These are phyloP conservation scores for Mycena vitilis DNA, from an alignment of 768 basidiomycete genomes.

Conservation along the genomic window DNA sequence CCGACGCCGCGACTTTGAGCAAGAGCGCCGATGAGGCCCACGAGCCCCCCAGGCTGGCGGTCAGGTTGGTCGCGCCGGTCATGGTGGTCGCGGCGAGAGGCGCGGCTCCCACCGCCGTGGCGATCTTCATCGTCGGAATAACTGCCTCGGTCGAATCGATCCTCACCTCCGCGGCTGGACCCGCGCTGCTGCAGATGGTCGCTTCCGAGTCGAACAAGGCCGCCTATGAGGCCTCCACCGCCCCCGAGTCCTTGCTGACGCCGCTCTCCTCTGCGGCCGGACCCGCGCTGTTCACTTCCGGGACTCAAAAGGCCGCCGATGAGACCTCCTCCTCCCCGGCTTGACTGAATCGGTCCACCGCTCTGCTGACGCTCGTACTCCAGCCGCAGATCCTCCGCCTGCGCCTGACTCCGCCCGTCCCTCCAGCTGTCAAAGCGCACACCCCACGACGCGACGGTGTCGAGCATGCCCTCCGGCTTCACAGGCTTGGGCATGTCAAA, in stretches of 20 bases:
- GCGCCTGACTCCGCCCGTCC: conserved; percentile 34
- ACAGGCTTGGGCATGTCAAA: conserved; percentile 38
- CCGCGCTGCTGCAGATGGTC: too few relatives aligned
- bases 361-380: conserved; percentile 27
- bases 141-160: too few relatives aligned
- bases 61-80: too few relatives aligned
- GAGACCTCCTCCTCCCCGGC: not conserved
- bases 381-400: conserved; percentile 34
- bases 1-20: too few relatives aligned
- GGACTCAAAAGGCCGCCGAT: conserved; percentile 3
- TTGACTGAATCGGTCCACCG: not conserved
- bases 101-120: too few relatives aligned
- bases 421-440: conserved; percentile 37
- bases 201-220: too few relatives aligned
- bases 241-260: not conserved
- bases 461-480: conserved; percentile 40
- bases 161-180: too few relatives aligned
- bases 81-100: too few relatives aligned
- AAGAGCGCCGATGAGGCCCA: too few relatives aligned
- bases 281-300: not conserved
- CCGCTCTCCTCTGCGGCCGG: not conserved
- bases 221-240: too few relatives aligned
- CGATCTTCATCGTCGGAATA: too few relatives aligned
- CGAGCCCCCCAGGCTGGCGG: too few relatives aligned
- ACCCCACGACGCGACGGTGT: conserved; percentile 37